Evolutionary conservation across 306 rosid genomes (phyloP), one percentile per base, ranked within the genome.

Genomic region (Cucurbita maxima): DNA sequence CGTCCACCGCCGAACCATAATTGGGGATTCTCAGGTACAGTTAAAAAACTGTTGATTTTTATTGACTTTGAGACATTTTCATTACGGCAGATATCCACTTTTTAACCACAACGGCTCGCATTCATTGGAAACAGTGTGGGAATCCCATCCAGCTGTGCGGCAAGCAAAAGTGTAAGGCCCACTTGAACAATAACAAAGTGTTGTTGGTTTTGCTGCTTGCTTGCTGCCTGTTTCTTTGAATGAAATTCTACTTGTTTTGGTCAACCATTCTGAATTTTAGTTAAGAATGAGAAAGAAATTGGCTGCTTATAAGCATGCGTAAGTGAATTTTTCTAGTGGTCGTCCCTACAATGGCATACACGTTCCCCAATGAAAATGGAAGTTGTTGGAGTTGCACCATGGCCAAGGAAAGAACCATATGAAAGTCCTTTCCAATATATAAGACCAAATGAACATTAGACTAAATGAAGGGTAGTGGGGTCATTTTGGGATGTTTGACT

Each of bases 121-220:
- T 87, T 88, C 83, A 87, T 87, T 83, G 81, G 76, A 78, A 78
- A 75, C 40, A 71, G 84, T 83, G 84, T 83, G 86, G 8, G 82
- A 56, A 74, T 80, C 78, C 75, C 84, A 81, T 80, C 80, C 88
- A 81, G 88, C 85, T 86, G 79, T 85, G 83, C 81, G 75, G 83
- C 77, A 38, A 60, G 75, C 19, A 76, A 45, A 75, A 77, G 80
- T 77, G 41, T 68, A 58, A 75, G 78, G 41, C 72, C 57, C 51
- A 38, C 36, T 53, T 66, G 16, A 45, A 43, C 44, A 58, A 58
- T 51, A 44, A 25, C 22, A 47, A 58, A 69, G 57, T 18, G 4
- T 53, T 64, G 22, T 70, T 40, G 30, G 13, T 44, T 63, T 48
- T 37, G 3, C 38, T 60, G 44, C 5, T 72, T 30, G 50, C 43